Conservation (phyloP, 2,329 filamentous ascomycete genomes). For the Leptographium procerum region DNA sequence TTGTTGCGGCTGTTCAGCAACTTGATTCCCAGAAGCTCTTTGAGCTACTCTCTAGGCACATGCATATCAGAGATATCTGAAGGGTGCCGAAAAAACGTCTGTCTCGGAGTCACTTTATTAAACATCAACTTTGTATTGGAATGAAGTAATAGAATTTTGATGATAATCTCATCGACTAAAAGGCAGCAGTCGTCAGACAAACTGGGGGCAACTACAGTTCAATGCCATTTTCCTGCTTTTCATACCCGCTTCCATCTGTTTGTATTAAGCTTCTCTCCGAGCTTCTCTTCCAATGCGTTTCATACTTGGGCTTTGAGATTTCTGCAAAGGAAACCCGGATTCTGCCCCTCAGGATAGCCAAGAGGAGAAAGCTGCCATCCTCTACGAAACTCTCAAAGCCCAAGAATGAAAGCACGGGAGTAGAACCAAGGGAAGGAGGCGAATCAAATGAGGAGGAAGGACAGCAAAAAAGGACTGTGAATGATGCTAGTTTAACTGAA, state of each 20-base stretch:
- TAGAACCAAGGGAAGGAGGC: not conserved
- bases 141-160: not conserved
- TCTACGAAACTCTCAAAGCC: constrained; percentile 14
- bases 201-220: not conserved
- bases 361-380: too few relatives aligned
- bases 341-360: not conserved
- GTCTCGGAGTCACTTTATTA: too few relatives aligned
- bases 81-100: too few relatives aligned
- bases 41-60: too few relatives aligned
- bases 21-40: too few relatives aligned
- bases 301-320: constrained; percentile 13
- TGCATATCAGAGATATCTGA: too few relatives aligned
- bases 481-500: not conserved
- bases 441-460: not conserved
- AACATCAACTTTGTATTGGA: not conserved
- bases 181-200: too few relatives aligned
- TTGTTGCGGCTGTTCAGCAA: too few relatives aligned
- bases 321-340: constrained; percentile 2
- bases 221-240: not conserved
- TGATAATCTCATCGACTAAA: too few relatives aligned
- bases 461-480: not conserved
- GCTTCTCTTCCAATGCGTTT: not conserved
- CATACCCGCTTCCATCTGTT: too few relatives aligned
- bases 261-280: not conserved
- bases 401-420: constrained; percentile 6